Conservation (phyloP, 1,284 basidiomycete genomes). For the Inonotus obliquus region DNA sequence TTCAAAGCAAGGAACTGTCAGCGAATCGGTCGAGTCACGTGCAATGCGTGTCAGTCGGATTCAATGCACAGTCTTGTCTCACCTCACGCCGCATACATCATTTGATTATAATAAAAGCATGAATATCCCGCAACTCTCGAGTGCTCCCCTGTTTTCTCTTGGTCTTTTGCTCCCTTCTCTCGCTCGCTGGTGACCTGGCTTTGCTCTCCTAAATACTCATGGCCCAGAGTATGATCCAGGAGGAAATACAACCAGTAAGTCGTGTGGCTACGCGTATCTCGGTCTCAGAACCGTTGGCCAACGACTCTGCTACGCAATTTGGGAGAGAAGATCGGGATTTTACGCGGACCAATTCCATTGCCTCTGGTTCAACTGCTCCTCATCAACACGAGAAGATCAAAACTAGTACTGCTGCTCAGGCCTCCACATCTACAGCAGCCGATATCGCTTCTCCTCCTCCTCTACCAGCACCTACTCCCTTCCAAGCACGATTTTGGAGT, state of each 20-base stretch:
- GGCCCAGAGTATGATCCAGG: too few relatives aligned
- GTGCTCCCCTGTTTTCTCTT: neutral
- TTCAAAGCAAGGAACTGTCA: too few relatives aligned
- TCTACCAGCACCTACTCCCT: conserved; percentile 2
- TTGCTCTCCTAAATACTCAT: too few relatives aligned
- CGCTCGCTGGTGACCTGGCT: too few relatives aligned
- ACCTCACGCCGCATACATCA: neutral
- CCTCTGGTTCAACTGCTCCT: neutral
- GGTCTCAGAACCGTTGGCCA: neutral
- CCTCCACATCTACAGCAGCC: neutral
- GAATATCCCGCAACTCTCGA: too few relatives aligned
- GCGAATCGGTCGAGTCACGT: too few relatives aligned
- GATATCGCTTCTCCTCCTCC: neutral
- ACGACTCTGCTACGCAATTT: neutral
- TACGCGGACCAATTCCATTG: conserved; percentile 1
- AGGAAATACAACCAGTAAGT: neutral
- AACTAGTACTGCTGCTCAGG: neutral
- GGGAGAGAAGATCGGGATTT: neutral
- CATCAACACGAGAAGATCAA: neutral
- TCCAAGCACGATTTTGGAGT: conserved; percentile 12
- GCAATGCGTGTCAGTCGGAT: too few relatives aligned
- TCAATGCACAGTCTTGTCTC: neutral
- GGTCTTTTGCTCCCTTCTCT: neutral
- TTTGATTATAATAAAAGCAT: neutral
- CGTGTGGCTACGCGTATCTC: neutral